A percentile compares a stretch with the other conserved stretches of the same genome.
Conservation (phyloP, 768 basidiomycete species). For the Hygrophorus pudorinus region DNA sequence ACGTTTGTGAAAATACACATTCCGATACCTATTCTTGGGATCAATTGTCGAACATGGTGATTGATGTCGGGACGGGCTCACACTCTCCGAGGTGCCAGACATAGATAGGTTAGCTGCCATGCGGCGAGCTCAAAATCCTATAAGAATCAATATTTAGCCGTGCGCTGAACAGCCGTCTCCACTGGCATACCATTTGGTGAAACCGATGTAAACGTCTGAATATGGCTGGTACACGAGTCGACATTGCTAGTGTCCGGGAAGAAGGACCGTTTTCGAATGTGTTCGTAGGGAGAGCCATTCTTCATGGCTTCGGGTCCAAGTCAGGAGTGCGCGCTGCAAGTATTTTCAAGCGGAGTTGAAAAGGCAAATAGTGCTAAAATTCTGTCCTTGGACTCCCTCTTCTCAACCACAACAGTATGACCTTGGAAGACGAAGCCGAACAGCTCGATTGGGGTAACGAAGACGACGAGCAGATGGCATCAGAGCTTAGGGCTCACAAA, state of each 20-base stretch:
- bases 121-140: slow-evolving; percentile 96
- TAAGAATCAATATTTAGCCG: background rate
- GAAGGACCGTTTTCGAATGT: slow-evolving; percentile 17
- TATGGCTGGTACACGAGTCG: slow-evolving; percentile 65
- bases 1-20: slow-evolving; percentile 98
- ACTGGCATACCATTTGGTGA: slow-evolving; percentile 68
- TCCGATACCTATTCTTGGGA: slow-evolving; percentile 57
- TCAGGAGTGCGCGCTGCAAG: background rate
- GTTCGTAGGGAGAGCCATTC: slow-evolving; percentile 30
- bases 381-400: slow-evolving; percentile 11
- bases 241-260: slow-evolving; percentile 23
- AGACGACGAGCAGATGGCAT: slow-evolving; percentile 26
- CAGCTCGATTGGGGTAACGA: slow-evolving; percentile 59
- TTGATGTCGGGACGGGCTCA: slow-evolving; percentile 26
- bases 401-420: slow-evolving; percentile 8
- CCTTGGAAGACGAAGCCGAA: slow-evolving; percentile 61
- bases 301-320: background rate
- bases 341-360: background rate
- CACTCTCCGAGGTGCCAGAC: slow-evolving; percentile 88
- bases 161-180: background rate
- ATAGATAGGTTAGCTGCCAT: slow-evolving; percentile 93
- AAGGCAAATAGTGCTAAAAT: background rate
- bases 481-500: slow-evolving; percentile 4
- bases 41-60: slow-evolving; percentile 10
- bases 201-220: slow-evolving; percentile 73